Conservation (phyloP, 768 basidiomycete genomes). For the Tylopilus vinaceipallidus region DNA sequence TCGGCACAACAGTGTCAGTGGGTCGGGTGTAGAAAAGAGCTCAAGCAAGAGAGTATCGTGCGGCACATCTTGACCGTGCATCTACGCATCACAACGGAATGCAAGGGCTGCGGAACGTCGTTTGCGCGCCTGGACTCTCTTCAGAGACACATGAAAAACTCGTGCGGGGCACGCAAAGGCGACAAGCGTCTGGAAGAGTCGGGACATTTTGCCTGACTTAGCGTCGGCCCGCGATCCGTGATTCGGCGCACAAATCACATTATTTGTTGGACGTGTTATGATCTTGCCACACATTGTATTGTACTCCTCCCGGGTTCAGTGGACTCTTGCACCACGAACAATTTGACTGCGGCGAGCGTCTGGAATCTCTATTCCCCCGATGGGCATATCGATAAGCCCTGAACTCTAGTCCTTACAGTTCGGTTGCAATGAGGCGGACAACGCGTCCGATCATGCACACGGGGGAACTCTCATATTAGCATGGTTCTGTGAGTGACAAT, state of each 20-base stretch:
- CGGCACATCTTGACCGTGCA: slow-evolving; percentile 24
- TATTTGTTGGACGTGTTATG: too few species aligned
- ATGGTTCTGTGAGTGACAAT: too few species aligned
- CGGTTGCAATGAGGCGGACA: not conserved
- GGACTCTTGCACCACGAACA: too few species aligned
- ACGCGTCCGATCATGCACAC: not conserved
- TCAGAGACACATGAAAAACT: slow-evolving; percentile 20
- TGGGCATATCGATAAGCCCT: too few species aligned
- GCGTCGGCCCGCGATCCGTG: not conserved
- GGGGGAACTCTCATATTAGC: not conserved
- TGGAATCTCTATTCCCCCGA: too few species aligned
- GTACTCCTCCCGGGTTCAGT: too few species aligned
- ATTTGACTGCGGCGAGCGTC: too few species aligned
- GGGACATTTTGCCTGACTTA: not conserved
- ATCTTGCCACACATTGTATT: too few species aligned
- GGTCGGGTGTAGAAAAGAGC: slow-evolving; percentile 15
- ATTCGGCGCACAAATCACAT: too few species aligned
- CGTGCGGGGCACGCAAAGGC: slow-evolving; percentile 5
- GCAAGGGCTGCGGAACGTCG: slow-evolving; percentile 18
- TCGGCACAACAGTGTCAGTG: slow-evolving; percentile 11
- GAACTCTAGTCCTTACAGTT: too few species aligned
- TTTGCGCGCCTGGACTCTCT: slow-evolving; percentile 29
- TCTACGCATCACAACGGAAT: slow-evolving; percentile 9
- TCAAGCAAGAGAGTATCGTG: slow-evolving; percentile 26
- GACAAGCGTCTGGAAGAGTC: not conserved